These are phyloP conservation scores for Gyrodon lividus DNA, from an alignment of 768 basidiomycete genomes.

Conservation along the genomic window DNA sequence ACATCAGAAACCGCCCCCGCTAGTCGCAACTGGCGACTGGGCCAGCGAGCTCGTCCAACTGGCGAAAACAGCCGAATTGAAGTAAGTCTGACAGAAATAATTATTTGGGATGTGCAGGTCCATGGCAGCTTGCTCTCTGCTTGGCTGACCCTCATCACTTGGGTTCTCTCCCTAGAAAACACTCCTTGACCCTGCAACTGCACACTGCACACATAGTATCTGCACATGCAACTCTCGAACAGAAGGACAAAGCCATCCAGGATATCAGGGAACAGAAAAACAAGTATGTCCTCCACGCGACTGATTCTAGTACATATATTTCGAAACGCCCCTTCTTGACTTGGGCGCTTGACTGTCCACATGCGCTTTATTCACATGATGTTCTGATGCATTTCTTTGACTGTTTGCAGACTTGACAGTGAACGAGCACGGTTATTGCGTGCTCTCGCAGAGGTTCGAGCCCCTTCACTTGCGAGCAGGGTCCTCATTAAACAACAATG, in stretches of 20 bases:
- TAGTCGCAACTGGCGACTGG: slow-evolving; percentile 84
- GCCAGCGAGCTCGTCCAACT: slow-evolving; percentile 83
- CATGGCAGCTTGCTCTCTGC: not conserved
- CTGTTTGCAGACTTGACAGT: slow-evolving; percentile 60
- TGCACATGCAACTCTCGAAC: slow-evolving; percentile 75
- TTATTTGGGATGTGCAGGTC: not conserved
- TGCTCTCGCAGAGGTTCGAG: slow-evolving; percentile 65
- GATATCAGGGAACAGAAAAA: slow-evolving; percentile 84
- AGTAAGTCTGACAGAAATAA: slow-evolving; percentile 48
- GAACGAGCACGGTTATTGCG: slow-evolving; percentile 69
- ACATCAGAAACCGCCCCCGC: slow-evolving; percentile 40
- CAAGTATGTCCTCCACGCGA: slow-evolving; percentile 48
- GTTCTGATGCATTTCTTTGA: slow-evolving; percentile 13
- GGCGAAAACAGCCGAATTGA: slow-evolving; percentile 84
- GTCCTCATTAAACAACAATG: slow-evolving; percentile 11
- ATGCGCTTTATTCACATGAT: slow-evolving; percentile 3
- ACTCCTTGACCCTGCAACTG: slow-evolving; percentile 77
- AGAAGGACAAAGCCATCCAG: slow-evolving; percentile 75
- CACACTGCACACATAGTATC: slow-evolving; percentile 88
- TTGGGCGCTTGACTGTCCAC: not conserved
- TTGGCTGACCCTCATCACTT: slow-evolving; percentile 8
- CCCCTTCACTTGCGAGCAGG: slow-evolving; percentile 5
- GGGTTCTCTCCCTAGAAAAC: slow-evolving; percentile 52
- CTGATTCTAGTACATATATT: not conserved
- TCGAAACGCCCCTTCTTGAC: not conserved